These are phyloP conservation scores for Isabelozyma gotoi DNA, from an alignment of 805 yeast species.

Conservation along the genomic window DNA sequence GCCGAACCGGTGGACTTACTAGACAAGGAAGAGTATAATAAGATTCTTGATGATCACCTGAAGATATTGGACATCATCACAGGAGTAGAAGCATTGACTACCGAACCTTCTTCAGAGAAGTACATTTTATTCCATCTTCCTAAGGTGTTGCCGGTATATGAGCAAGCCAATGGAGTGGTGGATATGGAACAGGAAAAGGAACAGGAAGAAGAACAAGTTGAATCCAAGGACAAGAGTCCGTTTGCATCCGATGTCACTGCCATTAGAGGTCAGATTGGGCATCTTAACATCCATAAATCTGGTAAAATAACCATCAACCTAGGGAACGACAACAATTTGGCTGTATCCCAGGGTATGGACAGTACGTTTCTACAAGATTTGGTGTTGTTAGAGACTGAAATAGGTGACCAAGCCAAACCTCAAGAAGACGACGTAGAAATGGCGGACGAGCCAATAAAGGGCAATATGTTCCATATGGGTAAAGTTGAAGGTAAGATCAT, in stretches of 20 bases:
- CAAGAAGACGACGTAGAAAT: conserved; percentile 22
- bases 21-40: conserved; percentile 29
- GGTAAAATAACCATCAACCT: conserved; percentile 77
- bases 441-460: conserved; percentile 12
- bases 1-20: conserved; percentile 26
- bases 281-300: conserved; percentile 73
- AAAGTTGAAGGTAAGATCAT: conserved; percentile 28
- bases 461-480: conserved; percentile 29
- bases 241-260: conserved; percentile 9
- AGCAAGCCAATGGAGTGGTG: conserved; percentile 5
- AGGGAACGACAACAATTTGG: conserved; percentile 64
- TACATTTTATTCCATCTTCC: conserved; percentile 52
- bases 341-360: conserved; percentile 70
- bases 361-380: conserved; percentile 73
- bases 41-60: conserved; percentile 30
- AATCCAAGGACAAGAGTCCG: conserved; percentile 13
- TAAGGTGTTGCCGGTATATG: conserved; percentile 40
- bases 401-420: conserved; percentile 32
- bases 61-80: conserved; percentile 26
- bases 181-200: conserved; percentile 1
- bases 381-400: conserved; percentile 49
- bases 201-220: background rate
- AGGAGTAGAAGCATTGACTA: conserved; percentile 11
- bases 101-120: conserved; percentile 11
- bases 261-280: conserved; percentile 64